Evolutionary conservation across 2,329 filamentous ascomycete species (phyloP), one percentile per base, ranked within the genome.

Genomic region (Intubia oerlemansii): DNA sequence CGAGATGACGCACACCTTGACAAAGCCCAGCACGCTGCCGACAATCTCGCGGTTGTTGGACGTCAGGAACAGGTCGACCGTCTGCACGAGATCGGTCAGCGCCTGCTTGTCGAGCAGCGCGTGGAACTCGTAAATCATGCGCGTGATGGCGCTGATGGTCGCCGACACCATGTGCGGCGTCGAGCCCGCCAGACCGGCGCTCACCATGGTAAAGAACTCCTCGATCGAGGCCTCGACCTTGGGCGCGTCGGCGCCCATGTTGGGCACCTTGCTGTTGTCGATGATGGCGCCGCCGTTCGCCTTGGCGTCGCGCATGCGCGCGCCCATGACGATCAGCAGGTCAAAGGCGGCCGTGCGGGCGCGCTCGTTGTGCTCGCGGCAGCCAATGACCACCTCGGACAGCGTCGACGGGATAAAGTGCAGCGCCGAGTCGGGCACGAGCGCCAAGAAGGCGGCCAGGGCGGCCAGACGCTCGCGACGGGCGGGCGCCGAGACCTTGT

Each of bases 201-300:
- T 91, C 17, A 95, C 78, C 88, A 98, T 98, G 31, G 85, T 93
- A 55, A 95, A 80, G 53, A 82, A 95, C 50, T 95, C 88, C 43
- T 95, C 85, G 21, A 98, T 66, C 24, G 66, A 84, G 13, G 88
- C 85, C 3, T 66, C 59, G 4, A 75, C 82, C 18, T 72, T 58
- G 3, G 79, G 74, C 1, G 82, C 76, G 47, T 90, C 72, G 27
- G 66, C 56, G 4, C 80, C 66, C 81, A 95, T 92, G 46, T 85
- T 72, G 3, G 80, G 66, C 3, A 93, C 77, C 46, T 85, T 80
- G 40, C 68, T 73, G 49, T 91, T 90, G 42, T 85, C 65, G 36
- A 98, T 88, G 28, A 62, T 59, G 21, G 72, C 72, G 4, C 79
- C 69, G 34, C 72, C 61, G 13, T 68, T 66, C 7, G 52, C 46